Evolutionary conservation across 768 basidiomycete genomes (phyloP).

Genomic region (Terana coerulea): DNA sequence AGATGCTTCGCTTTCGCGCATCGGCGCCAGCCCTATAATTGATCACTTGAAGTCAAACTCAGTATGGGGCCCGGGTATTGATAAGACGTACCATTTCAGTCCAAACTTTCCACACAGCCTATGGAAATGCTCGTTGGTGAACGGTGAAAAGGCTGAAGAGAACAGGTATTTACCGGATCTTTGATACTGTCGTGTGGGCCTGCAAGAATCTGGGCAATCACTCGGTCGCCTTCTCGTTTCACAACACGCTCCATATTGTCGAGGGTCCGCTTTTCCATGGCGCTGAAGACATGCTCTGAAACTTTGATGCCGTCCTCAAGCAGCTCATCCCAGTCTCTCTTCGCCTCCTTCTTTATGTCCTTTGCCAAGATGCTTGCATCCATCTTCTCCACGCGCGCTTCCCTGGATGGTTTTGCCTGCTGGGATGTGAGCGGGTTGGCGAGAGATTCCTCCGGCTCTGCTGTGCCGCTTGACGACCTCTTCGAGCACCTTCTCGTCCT

Average conservation of each 20-base stretch:
- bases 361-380: no score
- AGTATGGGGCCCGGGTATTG: neutral
- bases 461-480: no score
- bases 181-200: constrained; percentile 19
- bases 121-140: neutral
- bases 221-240: constrained; percentile 16
- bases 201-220: constrained; percentile 13
- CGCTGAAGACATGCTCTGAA: no score
- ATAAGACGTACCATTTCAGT: constrained; percentile 18
- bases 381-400: no score
- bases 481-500: no score
- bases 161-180: constrained; percentile 12
- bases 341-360: no score
- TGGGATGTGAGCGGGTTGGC: no score
- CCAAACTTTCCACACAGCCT: constrained; percentile 18
- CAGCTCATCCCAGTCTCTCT: no score
- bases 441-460: no score
- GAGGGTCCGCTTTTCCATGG: neutral
- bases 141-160: neutral
- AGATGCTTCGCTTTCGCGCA: constrained; percentile 20
- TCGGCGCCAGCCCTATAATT: constrained; percentile 19
- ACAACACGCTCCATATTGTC: neutral
- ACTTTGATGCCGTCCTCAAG: no score
- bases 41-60: neutral
- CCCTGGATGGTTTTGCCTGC: no score